Percentiles rank a stretch among this genome's conserved stretches.
phyloP scores from a whole-genome alignment of 495 filamentous ascomycete species.

The Cercophora scortea region DNA sequence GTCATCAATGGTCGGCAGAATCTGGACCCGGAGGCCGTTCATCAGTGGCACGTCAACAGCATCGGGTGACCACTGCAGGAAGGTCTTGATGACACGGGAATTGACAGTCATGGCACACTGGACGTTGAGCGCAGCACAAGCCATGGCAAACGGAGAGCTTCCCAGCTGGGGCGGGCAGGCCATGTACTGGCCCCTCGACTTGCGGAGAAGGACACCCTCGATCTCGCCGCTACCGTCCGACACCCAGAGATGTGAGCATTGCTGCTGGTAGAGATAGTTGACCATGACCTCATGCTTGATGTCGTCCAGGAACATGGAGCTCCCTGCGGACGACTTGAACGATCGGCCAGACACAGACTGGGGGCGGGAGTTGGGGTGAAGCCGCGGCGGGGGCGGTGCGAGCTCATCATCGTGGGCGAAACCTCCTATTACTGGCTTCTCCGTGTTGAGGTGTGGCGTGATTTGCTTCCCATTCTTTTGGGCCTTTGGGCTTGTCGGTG shows the following conservation, averaged over 20 bases:
- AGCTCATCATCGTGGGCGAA: conserved; percentile 30
- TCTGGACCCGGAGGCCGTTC: conserved; percentile 67
- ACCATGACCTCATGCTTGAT: conserved; percentile 82
- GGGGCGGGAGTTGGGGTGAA: conserved; percentile 35
- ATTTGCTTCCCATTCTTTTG: no score
- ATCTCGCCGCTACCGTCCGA: conserved; percentile 54
- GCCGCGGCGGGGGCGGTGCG: conserved; percentile 34
- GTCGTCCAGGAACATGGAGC: conserved; percentile 58
- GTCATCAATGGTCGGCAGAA: conserved; percentile 61
- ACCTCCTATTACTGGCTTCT: conserved; percentile 13
- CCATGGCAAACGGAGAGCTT: conserved; percentile 49
- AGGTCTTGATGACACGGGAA: conserved; percentile 67
- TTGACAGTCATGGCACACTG: conserved; percentile 79
- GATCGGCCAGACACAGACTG: conserved; percentile 42
- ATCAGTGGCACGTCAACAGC: conserved; percentile 65
- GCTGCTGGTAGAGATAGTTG: conserved; percentile 73
- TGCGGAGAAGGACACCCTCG: conserved; percentile 66
- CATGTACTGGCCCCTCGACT: conserved; percentile 57
- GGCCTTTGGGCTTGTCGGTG: neutral
- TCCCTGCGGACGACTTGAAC: conserved; percentile 32
- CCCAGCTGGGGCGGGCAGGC: conserved; percentile 56
- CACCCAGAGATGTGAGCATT: conserved; percentile 63
- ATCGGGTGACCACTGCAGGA: conserved; percentile 61
- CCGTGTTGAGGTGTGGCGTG: neutral
- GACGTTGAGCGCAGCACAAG: conserved; percentile 60